These are phyloP conservation scores for Entomortierella chlamydospora DNA, from an alignment of 192 early-diverging fungal genomes.

Conservation along the genomic window DNA sequence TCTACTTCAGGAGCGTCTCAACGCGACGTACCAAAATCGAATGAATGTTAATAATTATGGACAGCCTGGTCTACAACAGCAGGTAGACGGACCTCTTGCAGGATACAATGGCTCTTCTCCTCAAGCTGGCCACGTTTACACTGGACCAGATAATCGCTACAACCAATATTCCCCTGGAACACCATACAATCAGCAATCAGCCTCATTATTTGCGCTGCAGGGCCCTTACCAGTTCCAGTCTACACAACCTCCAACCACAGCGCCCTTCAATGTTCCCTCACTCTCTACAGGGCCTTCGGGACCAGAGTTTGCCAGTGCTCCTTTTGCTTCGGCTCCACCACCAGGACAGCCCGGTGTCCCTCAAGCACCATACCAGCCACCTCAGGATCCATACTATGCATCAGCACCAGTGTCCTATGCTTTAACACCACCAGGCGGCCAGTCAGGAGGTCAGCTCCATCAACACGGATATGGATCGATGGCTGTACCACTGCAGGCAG, in stretches of 20 bases:
- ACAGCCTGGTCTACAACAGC: constrained; percentile 34
- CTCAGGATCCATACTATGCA: constrained; percentile 12
- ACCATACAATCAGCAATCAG: constrained; percentile 29
- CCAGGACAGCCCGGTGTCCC: constrained; percentile 6
- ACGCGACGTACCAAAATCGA: constrained; percentile 35
- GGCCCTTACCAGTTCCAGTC: constrained; percentile 36
- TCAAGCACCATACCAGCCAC: not conserved
- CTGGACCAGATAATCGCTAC: constrained; percentile 43
- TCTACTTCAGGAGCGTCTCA: constrained; percentile 81
- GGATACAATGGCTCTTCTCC: constrained; percentile 28
- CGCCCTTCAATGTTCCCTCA: constrained; percentile 35
- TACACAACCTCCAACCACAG: constrained; percentile 43
- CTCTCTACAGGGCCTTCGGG: constrained; percentile 34
- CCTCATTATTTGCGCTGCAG: constrained; percentile 4
- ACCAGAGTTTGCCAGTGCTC: constrained; percentile 21
- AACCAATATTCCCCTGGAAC: constrained; percentile 40
- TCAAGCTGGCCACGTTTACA: constrained; percentile 45
- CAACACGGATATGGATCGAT: not conserved
- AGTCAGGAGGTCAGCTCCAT: not conserved
- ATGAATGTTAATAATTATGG: constrained; percentile 33
- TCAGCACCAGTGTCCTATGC: constrained; percentile 9
- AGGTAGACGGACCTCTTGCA: constrained; percentile 30
- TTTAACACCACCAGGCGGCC: not conserved
- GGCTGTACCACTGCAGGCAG: not conserved
- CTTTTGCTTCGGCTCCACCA: constrained; percentile 38